A percentile compares a stretch with the other conserved stretches of the same genome.
phyloP scores from a whole-genome alignment of 2,329 filamentous ascomycete genomes.

The Diaporthe caulivora region DNA sequence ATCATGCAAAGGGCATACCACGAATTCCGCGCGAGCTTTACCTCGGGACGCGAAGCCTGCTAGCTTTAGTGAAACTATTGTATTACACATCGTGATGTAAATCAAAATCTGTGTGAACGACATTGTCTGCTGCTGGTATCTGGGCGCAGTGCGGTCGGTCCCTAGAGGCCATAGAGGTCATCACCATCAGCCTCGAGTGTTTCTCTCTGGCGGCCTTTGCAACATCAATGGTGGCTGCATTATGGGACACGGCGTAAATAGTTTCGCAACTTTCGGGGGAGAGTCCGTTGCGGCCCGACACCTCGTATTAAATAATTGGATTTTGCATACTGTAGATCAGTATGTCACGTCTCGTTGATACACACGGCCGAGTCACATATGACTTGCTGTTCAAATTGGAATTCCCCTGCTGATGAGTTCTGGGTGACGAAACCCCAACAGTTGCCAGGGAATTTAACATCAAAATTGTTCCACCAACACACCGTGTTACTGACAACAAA shows the following conservation, averaged over 20 bases:
- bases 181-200: neutral
- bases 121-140: neutral
- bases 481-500: neutral
- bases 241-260: neutral
- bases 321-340: neutral
- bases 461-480: slow-evolving; percentile 9
- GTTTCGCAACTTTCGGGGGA: neutral
- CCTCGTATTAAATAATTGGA: neutral
- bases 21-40: neutral
- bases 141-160: neutral
- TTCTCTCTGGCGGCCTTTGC: neutral
- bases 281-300: neutral
- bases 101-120: neutral
- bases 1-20: neutral
- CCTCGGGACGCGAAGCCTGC: neutral
- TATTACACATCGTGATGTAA: neutral
- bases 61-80: neutral
- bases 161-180: too few relatives aligned
- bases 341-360: neutral
- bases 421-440: neutral
- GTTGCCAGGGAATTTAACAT: neutral
- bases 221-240: neutral
- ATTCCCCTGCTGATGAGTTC: slow-evolving; percentile 6
- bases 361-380: neutral
- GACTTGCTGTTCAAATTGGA: neutral